A percentile compares a stretch with the other conserved stretches of the same genome.
These are phyloP conservation scores for Termitomyces sp. DNA, from an alignment of 1,284 basidiomycete genomes.

Conservation along the genomic window DNA sequence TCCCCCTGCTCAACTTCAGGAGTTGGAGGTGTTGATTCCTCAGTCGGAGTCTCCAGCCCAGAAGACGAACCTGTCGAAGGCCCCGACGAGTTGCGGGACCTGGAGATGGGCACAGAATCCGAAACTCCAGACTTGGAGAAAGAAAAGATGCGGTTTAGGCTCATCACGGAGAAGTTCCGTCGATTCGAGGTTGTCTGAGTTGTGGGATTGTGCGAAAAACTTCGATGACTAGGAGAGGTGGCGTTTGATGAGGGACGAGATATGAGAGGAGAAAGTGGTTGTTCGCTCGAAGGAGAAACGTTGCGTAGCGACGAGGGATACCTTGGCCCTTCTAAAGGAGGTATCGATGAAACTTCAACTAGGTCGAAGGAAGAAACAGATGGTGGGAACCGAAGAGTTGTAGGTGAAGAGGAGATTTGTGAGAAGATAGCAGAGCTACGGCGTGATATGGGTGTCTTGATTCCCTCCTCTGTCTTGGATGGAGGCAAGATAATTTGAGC, in stretches of 20 bases:
- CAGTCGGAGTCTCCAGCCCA: conserved; percentile 25
- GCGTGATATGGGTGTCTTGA: conserved; percentile 25
- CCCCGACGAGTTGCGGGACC: conserved; percentile 24
- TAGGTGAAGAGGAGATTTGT: conserved; percentile 31
- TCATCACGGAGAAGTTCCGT: conserved; percentile 36
- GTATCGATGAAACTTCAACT: conserved; percentile 6
- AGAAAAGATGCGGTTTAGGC: conserved; percentile 34
- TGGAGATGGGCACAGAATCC: conserved; percentile 12
- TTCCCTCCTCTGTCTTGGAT: conserved; percentile 5
- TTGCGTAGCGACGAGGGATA: conserved; percentile 4
- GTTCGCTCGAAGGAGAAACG: conserved; percentile 9
- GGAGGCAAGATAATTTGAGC: conserved; percentile 31
- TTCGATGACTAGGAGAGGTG: conserved; percentile 22
- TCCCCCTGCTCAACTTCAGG: conserved; percentile 25
- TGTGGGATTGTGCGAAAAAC: conserved; percentile 31
- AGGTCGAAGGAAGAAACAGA: conserved; percentile 25
- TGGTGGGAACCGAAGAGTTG: conserved; percentile 21
- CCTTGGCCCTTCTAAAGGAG: background rate
- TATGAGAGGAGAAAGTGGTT: conserved; percentile 5
- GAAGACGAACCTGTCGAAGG: conserved; percentile 21
- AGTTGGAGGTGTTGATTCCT: conserved; percentile 16
- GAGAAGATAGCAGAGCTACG: conserved; percentile 34
- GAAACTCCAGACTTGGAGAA: conserved; percentile 20
- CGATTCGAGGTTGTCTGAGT: conserved; percentile 22
- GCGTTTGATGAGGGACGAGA: conserved; percentile 10